These are phyloP conservation scores for Peniophora sp. DNA, from an alignment of 1,284 basidiomycete species.

Conservation along the genomic window DNA sequence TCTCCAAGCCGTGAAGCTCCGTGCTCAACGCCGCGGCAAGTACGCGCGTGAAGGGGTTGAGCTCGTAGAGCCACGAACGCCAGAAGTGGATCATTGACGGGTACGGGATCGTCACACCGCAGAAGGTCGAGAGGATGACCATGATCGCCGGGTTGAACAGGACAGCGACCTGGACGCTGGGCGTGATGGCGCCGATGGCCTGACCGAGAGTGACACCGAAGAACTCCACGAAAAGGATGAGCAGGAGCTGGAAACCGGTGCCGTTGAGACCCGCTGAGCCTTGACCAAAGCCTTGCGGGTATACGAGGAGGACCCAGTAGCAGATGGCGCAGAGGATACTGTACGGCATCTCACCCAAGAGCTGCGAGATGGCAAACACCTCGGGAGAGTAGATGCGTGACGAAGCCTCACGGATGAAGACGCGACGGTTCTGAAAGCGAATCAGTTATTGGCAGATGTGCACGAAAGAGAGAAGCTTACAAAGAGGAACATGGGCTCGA, in stretches of 20 bases:
- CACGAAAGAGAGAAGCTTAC: conserved; percentile 7
- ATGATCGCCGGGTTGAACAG: conserved; percentile 77
- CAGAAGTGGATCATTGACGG: conserved; percentile 66
- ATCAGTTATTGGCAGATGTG: background rate
- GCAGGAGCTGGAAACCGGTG: conserved; percentile 69
- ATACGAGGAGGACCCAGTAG: conserved; percentile 73
- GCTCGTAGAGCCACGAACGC: conserved; percentile 67
- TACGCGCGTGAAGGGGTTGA: conserved; percentile 65
- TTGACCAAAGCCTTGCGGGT: conserved; percentile 64
- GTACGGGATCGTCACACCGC: conserved; percentile 77
- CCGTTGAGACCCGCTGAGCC: conserved; percentile 51
- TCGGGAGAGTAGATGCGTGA: conserved; percentile 73
- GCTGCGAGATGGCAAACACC: conserved; percentile 81
- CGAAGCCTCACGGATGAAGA: conserved; percentile 27
- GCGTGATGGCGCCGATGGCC: conserved; percentile 68
- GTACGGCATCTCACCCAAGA: conserved; percentile 80
- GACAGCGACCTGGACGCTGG: conserved; percentile 63
- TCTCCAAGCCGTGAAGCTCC: conserved; percentile 67
- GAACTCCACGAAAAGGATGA: conserved; percentile 64
- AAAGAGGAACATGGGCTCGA: conserved; percentile 84
- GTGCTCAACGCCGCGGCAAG: conserved; percentile 72
- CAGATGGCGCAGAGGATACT: conserved; percentile 63
- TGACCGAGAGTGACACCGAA: conserved; percentile 78
- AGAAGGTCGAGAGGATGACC: conserved; percentile 65
- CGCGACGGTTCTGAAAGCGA: conserved; percentile 29